These are phyloP conservation scores for Rhodotorula paludigena DNA, from an alignment of 768 basidiomycete genomes.

Conservation along the genomic window DNA sequence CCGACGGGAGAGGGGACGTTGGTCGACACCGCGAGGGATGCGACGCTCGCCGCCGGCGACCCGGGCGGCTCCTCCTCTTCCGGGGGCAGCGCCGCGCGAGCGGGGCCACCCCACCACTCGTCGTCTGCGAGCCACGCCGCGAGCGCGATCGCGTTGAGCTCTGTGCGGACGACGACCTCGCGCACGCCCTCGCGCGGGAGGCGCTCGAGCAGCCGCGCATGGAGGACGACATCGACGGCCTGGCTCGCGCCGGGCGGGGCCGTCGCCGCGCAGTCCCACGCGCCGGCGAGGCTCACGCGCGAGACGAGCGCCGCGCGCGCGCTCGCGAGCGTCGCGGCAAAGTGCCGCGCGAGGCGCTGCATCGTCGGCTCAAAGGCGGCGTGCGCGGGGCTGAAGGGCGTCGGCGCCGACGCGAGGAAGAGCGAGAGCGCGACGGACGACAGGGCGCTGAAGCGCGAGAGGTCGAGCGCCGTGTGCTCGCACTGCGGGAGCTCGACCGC, in stretches of 20 bases:
- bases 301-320: not conserved
- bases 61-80: not conserved
- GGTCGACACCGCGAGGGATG: not conserved
- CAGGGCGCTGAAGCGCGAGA: slow-evolving; percentile 1
- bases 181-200: not conserved
- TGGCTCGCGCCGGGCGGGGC: not conserved
- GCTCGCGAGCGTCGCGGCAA: not conserved
- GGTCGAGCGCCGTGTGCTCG: slow-evolving; percentile 11
- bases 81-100: not conserved
- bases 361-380: not conserved
- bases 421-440: slow-evolving; percentile 5
- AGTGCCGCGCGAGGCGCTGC: slow-evolving; percentile 9
- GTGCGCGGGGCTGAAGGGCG: not conserved
- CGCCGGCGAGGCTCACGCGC: slow-evolving; percentile 6
- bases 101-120: not conserved
- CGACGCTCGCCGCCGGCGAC: not conserved
- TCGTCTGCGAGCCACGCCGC: slow-evolving; percentile 11
- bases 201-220: slow-evolving; percentile 4
- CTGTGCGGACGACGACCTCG: slow-evolving; percentile 2
- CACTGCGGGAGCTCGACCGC: slow-evolving; percentile 5
- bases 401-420: not conserved
- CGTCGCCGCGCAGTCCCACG: slow-evolving; percentile 11
- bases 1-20: not conserved
- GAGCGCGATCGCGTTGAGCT: slow-evolving; percentile 25
- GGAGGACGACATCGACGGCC: slow-evolving; percentile 24